Conservation (phyloP, 768 basidiomycete genomes). For the Tricholomella constricta region DNA sequence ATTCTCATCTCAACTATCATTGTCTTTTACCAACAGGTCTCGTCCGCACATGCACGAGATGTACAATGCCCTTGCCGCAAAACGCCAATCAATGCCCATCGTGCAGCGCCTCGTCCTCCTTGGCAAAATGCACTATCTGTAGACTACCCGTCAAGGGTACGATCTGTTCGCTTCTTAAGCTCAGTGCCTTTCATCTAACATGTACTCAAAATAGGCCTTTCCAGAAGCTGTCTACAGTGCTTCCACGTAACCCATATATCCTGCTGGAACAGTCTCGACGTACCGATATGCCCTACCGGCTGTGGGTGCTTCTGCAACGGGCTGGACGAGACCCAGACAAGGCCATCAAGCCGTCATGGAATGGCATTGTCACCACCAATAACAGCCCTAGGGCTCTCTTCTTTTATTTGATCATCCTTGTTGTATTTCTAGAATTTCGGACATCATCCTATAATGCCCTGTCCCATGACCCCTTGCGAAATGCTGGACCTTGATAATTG, state of each 20-base stretch:
- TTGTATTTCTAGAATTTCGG: neutral
- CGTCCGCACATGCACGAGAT: constrained; percentile 48
- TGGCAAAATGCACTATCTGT: constrained; percentile 69
- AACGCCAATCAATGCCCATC: constrained; percentile 42
- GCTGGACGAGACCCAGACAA: constrained; percentile 21
- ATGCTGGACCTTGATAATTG: too few species aligned
- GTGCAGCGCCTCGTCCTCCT: constrained; percentile 44
- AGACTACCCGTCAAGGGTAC: constrained; percentile 75
- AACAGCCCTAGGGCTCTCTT: constrained; percentile 5
- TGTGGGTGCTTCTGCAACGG: constrained; percentile 66
- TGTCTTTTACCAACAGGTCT: constrained; percentile 44
- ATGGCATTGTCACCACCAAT: constrained; percentile 14
- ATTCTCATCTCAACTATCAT: neutral
- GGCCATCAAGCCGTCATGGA: constrained; percentile 20
- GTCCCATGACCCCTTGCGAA: too few species aligned
- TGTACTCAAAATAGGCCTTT: constrained; percentile 51
- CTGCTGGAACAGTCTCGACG: constrained; percentile 57
- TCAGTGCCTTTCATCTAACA: neutral
- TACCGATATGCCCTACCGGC: constrained; percentile 62
- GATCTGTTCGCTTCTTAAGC: constrained; percentile 9
- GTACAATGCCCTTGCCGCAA: constrained; percentile 34
- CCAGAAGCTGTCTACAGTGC: constrained; percentile 61
- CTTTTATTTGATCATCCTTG: constrained; percentile 1
- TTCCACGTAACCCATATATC: constrained; percentile 66
- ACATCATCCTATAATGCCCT: too few species aligned